These are phyloP conservation scores for Boletus rex-veris DNA, from an alignment of 768 basidiomycete genomes.

Conservation along the genomic window DNA sequence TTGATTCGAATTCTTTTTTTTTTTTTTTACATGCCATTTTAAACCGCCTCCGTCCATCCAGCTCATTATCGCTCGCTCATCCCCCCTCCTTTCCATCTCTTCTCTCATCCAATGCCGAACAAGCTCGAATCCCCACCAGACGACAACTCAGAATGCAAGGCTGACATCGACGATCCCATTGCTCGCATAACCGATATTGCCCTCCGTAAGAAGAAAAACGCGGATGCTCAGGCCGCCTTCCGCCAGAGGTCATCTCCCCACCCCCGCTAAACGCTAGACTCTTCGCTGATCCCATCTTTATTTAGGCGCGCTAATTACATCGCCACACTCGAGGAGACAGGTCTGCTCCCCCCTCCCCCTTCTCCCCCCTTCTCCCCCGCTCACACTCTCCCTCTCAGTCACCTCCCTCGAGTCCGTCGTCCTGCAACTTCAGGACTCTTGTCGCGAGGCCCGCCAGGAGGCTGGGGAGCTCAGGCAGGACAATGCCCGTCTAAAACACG, in stretches of 20 bases:
- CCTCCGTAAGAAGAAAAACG: constrained; percentile 84
- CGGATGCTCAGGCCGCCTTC: constrained; percentile 85
- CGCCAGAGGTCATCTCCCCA: constrained; percentile 46
- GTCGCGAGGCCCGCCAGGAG: constrained; percentile 63
- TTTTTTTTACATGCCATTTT: constrained; percentile 56
- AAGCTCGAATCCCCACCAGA: constrained; percentile 34
- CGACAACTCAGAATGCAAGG: constrained; percentile 36
- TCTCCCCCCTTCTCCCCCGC: constrained; percentile 1
- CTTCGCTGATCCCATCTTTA: constrained; percentile 22
- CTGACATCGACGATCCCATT: constrained; percentile 33
- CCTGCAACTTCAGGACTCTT: constrained; percentile 77
- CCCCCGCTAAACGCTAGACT: not conserved
- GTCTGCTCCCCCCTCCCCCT: constrained; percentile 34
- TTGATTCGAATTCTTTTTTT: constrained; percentile 57
- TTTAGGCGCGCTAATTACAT: constrained; percentile 75
- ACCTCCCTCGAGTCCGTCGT: constrained; percentile 85
- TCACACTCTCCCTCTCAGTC: constrained; percentile 42
- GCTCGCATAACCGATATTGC: constrained; percentile 61
- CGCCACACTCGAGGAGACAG: constrained; percentile 82
- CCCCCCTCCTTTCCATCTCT: constrained; percentile 3
- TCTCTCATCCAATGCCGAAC: constrained; percentile 25
- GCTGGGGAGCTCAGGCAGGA: constrained; percentile 61
- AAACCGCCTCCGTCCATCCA: constrained; percentile 36
- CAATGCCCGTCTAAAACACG: constrained; percentile 58
- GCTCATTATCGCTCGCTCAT: constrained; percentile 3